A percentile compares a stretch with the other conserved stretches of the same genome.
Evolutionary conservation across 441 rosid species (phyloP).

Genomic region (Corymbia calophylla): DNA sequence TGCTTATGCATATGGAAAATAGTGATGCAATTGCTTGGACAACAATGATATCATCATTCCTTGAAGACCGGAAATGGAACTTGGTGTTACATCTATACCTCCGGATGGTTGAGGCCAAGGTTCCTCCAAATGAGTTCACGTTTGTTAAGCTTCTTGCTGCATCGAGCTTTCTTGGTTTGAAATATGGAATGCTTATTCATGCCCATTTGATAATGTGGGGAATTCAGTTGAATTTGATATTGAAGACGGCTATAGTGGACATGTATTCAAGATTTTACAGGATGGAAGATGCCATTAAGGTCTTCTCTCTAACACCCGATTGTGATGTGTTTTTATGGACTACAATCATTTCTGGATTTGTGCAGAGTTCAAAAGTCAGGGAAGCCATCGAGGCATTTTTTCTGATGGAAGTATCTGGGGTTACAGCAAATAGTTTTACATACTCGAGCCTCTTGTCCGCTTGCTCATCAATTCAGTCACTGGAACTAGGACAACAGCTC

Average conservation of each 20-base stretch:
- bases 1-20: constrained; percentile 22
- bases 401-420: constrained; percentile 28
- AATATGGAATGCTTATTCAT: constrained; percentile 32
- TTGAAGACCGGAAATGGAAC: constrained; percentile 36
- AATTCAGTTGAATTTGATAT: constrained; percentile 22
- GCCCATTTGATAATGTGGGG: constrained; percentile 29
- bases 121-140: constrained; percentile 52
- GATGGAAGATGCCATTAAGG: constrained; percentile 35
- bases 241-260: constrained; percentile 45
- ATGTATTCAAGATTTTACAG: constrained; percentile 29
- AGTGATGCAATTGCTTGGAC: constrained; percentile 43
- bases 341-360: constrained; percentile 34
- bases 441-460: constrained; percentile 33
- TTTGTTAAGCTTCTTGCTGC: constrained; percentile 49
- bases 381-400: constrained; percentile 33
- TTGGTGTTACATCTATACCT: constrained; percentile 37
- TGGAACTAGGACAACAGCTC: constrained; percentile 37
- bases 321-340: constrained; percentile 38
- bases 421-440: constrained; percentile 27
- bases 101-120: constrained; percentile 39
- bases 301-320: constrained; percentile 17
- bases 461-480: constrained; percentile 21
- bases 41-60: constrained; percentile 35
- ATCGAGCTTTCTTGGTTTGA: constrained; percentile 23
- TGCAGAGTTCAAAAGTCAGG: constrained; percentile 14